Conservation (phyloP, 2,329 filamentous ascomycete species). For the Talaromyces sp. region DNA sequence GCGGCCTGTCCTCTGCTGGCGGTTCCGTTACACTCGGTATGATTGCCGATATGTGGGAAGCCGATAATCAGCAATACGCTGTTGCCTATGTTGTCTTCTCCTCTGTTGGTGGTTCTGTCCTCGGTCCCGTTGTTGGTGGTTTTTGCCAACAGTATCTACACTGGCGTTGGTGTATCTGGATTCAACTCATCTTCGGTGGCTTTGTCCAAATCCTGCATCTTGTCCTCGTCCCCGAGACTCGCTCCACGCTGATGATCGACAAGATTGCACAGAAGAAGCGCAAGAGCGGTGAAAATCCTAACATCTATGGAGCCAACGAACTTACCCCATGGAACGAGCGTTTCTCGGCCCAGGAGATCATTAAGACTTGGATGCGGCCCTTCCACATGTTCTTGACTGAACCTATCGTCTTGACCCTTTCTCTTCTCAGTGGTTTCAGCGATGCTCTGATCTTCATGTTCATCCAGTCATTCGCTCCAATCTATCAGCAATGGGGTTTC, state of each 20-base stretch:
- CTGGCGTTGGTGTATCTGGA: constrained; percentile 82
- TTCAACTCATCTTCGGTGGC: constrained; percentile 75
- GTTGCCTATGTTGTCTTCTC: constrained; percentile 76
- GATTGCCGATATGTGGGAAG: constrained; percentile 72
- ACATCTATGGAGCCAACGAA: constrained; percentile 72
- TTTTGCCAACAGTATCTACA: constrained; percentile 66
- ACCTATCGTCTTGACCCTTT: constrained; percentile 62
- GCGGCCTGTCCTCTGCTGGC: constrained; percentile 69
- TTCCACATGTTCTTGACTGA: constrained; percentile 66
- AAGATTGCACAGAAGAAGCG: constrained; percentile 72
- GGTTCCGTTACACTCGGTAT: constrained; percentile 72
- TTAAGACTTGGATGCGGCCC: constrained; percentile 59
- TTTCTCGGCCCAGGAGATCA: constrained; percentile 59
- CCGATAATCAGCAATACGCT: constrained; percentile 70
- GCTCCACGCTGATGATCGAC: constrained; percentile 75
- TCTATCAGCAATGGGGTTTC: constrained; percentile 62
- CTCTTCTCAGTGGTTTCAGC: constrained; percentile 62
- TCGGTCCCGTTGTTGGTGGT: constrained; percentile 76
- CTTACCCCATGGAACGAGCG: constrained; percentile 60
- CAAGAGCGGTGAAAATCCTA: constrained; percentile 56
- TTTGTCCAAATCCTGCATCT: constrained; percentile 67
- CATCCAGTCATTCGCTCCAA: constrained; percentile 60
- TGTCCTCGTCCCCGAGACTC: constrained; percentile 72
- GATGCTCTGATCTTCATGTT: constrained; percentile 68
- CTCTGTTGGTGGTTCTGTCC: constrained; percentile 72